These are phyloP conservation scores for Filobasidium wieringae DNA, from an alignment of 768 basidiomycete species.

Conservation along the genomic window DNA sequence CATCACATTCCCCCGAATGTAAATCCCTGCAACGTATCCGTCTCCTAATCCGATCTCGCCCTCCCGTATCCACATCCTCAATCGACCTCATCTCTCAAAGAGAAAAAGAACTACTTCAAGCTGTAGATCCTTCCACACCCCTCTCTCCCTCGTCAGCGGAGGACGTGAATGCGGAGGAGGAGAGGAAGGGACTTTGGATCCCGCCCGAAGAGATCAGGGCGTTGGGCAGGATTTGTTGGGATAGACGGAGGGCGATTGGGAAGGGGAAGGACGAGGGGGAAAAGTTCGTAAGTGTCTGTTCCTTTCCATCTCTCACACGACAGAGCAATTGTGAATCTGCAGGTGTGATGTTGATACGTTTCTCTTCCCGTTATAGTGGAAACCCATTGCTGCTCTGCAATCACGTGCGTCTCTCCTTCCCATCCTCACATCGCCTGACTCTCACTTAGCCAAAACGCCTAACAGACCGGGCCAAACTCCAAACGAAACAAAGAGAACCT, in stretches of 20 bases:
- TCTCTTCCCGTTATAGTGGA: constrained; percentile 40
- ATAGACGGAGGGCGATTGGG: constrained; percentile 47
- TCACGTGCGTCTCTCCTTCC: constrained; percentile 60
- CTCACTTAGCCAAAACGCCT: neutral
- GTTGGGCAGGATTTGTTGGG: constrained; percentile 64
- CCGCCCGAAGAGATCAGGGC: constrained; percentile 72
- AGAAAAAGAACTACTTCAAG: no score
- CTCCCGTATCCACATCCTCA: no score
- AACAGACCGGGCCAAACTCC: constrained; percentile 53
- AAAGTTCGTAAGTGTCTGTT: constrained; percentile 44
- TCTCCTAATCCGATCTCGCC: no score
- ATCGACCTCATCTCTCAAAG: no score
- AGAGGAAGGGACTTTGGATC: constrained; percentile 18
- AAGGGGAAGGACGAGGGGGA: constrained; percentile 29
- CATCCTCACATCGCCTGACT: constrained; percentile 42
- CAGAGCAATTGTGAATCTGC: no score
- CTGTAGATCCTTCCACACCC: no score
- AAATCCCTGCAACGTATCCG: constrained; percentile 50
- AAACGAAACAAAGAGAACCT: constrained; percentile 19
- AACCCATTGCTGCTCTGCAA: constrained; percentile 58
- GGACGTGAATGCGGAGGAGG: neutral
- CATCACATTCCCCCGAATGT: constrained; percentile 67
- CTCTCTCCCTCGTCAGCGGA: constrained; percentile 1
- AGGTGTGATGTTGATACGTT: neutral
- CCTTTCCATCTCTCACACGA: no score